These are phyloP conservation scores for Penstemon eatonii DNA, from an alignment of 257 asterid species.

Conservation along the genomic window DNA sequence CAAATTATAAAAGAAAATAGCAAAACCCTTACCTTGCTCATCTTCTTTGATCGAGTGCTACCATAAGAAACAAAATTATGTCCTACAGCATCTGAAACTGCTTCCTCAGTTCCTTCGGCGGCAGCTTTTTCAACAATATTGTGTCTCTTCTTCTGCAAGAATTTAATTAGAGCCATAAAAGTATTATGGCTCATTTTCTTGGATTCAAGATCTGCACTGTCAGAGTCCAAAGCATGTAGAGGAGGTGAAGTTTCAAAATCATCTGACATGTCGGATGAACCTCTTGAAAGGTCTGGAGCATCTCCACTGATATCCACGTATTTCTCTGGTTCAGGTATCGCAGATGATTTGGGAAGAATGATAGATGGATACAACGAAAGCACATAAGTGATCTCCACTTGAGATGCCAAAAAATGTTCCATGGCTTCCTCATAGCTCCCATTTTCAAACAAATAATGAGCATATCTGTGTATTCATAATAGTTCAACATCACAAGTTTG, in stretches of 20 bases:
- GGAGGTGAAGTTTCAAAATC: conserved; percentile 62
- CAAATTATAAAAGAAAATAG: conserved; percentile 14
- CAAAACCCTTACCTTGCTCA: conserved; percentile 57
- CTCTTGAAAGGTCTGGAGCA: conserved; percentile 66
- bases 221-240: conserved; percentile 55
- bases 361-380: conserved; percentile 83
- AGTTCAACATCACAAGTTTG: conserved; percentile 34
- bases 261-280: conserved; percentile 84
- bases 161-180: conserved; percentile 94
- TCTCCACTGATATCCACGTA: conserved; percentile 69
- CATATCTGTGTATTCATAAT: conserved; percentile 60
- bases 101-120: conserved; percentile 98
- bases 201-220: conserved; percentile 69
- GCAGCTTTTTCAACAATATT: conserved; percentile 87
- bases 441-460: conserved; percentile 86
- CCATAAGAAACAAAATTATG: conserved; percentile 68
- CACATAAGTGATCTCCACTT: conserved; percentile 87
- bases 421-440: conserved; percentile 95
- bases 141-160: conserved; percentile 82
- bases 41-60: conserved; percentile 58
- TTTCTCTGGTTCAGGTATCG: conserved; percentile 81
- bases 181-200: conserved; percentile 92
- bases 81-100: conserved; percentile 95
- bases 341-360: conserved; percentile 79
- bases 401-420: conserved; percentile 94